Base-by-base conservation (phyloP, 2,329 filamentous ascomycete genomes). In the Cordyceps fumosorosea region DNA sequence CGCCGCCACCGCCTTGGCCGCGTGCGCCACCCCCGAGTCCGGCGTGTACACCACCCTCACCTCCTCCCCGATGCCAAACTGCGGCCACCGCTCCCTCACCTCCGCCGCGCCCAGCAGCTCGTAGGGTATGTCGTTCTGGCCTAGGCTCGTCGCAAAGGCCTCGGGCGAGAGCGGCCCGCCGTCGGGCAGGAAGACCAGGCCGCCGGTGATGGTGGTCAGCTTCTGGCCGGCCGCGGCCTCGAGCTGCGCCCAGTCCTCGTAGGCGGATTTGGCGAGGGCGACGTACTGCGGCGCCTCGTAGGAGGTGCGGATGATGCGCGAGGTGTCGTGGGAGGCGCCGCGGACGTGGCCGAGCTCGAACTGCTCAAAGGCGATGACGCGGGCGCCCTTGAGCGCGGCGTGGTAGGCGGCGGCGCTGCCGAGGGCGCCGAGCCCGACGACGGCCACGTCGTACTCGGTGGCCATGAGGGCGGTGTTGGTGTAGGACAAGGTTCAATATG, bases 301-400 rank as follows among this genome's bases (percentile, higher is more conserved):
- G 0, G 68, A 69, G 0, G 65, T 69, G 12, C 68, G 64, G 8
- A 69, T 62, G 3, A 69, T 70, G 1, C 68, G 65, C 0, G 68
- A 69, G 0, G 68, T 69, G n/a, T 69, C 68, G 44, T 68, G 65
- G 0, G 68, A 69, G 1, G 68, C 67, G 22, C 68, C 68, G 18
- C 64, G 65, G 3, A 69, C 61, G 12, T 69, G 64, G 0, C 68
- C 68, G 20, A 69, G 63, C 32, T 69, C 68, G 24, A 67, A 69
- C 12, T 69, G 68, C 18, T 69, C 67, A 11, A 69, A 69, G 1
- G 60, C 66, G 7, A 69, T 66, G 0, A 69, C 68, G 3, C 62
- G 67, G 4, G 62, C 65, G 5, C 68, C 68, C 42, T 67, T 69
- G n/a, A 60, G 54, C 1, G 68, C 61, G 1, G 63, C 64, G 5